Conservation (phyloP, 2,329 filamentous ascomycete species). For the Neofusicoccum kwambonambiense region DNA sequence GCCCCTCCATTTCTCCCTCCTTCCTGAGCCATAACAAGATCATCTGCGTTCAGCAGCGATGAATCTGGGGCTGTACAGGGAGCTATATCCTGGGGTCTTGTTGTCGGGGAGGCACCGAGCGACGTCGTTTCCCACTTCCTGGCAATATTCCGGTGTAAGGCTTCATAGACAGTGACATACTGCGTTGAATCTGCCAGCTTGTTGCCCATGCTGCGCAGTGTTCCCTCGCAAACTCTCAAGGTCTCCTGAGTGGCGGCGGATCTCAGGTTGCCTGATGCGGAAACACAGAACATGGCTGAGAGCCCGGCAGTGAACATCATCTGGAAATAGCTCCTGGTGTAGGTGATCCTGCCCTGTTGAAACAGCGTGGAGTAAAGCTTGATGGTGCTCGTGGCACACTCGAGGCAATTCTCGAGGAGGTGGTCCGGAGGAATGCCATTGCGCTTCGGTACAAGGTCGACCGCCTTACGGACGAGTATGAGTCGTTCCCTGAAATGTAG, state of each 20-base stretch:
- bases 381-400: slow-evolving; percentile 40
- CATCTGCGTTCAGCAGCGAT: neutral
- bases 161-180: slow-evolving; percentile 29
- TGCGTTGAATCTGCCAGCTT: slow-evolving; percentile 29
- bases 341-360: slow-evolving; percentile 38
- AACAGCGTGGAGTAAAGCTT: slow-evolving; percentile 40
- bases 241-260: slow-evolving; percentile 18
- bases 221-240: slow-evolving; percentile 22
- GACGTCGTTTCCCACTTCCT: neutral
- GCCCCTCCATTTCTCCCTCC: no score
- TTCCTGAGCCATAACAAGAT: neutral
- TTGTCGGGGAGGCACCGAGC: neutral
- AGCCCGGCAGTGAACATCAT: slow-evolving; percentile 48
- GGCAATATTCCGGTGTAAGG: slow-evolving; percentile 27
- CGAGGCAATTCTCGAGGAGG: slow-evolving; percentile 29
- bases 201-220: slow-evolving; percentile 27
- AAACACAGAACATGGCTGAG: slow-evolving; percentile 29
- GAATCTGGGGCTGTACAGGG: no score
- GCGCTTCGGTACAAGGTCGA: slow-evolving; percentile 35
- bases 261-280: slow-evolving; percentile 22
- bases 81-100: no score
- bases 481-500: slow-evolving; percentile 43
- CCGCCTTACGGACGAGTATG: slow-evolving; percentile 41
- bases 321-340: slow-evolving; percentile 51
- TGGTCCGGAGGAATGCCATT: slow-evolving; percentile 18